These are phyloP conservation scores for Pythium folliculosum DNA, from an alignment of 352 stramenopile genomes.

Conservation along the genomic window DNA sequence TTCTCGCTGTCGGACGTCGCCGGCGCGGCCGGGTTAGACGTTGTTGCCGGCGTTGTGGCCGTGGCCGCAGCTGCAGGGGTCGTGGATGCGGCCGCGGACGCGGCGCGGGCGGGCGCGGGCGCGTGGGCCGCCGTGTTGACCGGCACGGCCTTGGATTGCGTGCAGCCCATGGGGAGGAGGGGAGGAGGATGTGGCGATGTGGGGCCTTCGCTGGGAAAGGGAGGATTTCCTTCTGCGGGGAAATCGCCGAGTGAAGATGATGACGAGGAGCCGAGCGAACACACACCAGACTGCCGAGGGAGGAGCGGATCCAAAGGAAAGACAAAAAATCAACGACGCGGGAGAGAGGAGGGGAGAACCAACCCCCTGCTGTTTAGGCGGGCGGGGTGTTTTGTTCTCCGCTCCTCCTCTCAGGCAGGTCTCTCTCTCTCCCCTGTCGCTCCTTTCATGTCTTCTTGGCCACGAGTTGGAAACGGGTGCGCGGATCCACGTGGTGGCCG, in stretches of 20 bases:
- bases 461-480: conserved; percentile 3
- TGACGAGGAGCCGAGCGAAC: background rate
- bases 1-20: background rate
- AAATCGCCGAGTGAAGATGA: conserved; percentile 24
- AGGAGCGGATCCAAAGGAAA: background rate
- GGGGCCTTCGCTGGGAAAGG: background rate
- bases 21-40: background rate
- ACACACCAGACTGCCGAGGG: background rate
- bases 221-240: conserved; percentile 12
- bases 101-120: background rate
- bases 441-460: conserved; percentile 11
- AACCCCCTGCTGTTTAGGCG: background rate
- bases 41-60: background rate
- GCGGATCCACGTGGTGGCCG: conserved; percentile 4
- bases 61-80: background rate
- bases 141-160: conserved; percentile 51
- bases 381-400: background rate
- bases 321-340: too few relatives aligned
- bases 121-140: conserved; percentile 11
- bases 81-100: background rate
- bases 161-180: conserved; percentile 51
- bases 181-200: too few relatives aligned
- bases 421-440: conserved; percentile 9
- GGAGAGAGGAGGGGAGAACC: background rate
- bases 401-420: background rate